phyloP scores from a whole-genome alignment of 805 yeast species.

The Candida sithepensis region DNA sequence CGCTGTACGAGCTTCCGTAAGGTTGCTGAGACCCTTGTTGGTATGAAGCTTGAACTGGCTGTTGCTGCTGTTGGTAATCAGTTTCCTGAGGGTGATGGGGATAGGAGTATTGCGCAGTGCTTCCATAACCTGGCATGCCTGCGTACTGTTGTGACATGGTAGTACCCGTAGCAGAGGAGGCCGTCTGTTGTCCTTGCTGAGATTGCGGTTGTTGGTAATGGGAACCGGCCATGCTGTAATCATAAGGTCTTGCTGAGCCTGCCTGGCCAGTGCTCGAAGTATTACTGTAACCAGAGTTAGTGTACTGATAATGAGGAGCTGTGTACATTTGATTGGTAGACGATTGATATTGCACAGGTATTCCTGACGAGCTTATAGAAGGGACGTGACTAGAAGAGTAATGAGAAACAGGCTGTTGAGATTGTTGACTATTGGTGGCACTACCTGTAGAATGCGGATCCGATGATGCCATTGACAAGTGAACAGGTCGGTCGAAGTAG shows the following conservation, averaged over 20 bases:
- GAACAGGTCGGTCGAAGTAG: not conserved
- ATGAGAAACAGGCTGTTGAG: slow-evolving; percentile 8
- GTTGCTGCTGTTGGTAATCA: slow-evolving; percentile 15
- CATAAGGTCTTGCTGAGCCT: slow-evolving; percentile 15
- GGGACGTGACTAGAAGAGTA: slow-evolving; percentile 13
- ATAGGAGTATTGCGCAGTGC: slow-evolving; percentile 16
- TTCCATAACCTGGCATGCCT: slow-evolving; percentile 5
- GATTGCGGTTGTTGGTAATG: slow-evolving; percentile 14
- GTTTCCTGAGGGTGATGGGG: slow-evolving; percentile 20
- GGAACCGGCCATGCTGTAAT: slow-evolving; percentile 10
- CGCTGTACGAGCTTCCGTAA: slow-evolving; percentile 12
- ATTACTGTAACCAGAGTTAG: slow-evolving; percentile 15
- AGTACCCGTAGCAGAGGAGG: slow-evolving; percentile 8
- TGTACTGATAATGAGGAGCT: slow-evolving; percentile 21
- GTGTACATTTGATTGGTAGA: slow-evolving; percentile 11
- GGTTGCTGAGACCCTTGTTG: slow-evolving; percentile 18
- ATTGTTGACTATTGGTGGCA: slow-evolving; percentile 9
- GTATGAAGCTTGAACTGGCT: slow-evolving; percentile 13
- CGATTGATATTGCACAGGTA: slow-evolving; percentile 16
- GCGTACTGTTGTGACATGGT: not conserved
- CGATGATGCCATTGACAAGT: slow-evolving; percentile 16
- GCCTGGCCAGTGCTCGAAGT: slow-evolving; percentile 9
- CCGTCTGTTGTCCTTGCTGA: slow-evolving; percentile 2
- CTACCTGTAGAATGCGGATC: slow-evolving; percentile 15
- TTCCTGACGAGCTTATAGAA: slow-evolving; percentile 11